Percentiles rank a stretch among this genome's conserved stretches.
Conservation (phyloP, 257 asterid genomes). For the Fraxinus pennsylvanica region DNA sequence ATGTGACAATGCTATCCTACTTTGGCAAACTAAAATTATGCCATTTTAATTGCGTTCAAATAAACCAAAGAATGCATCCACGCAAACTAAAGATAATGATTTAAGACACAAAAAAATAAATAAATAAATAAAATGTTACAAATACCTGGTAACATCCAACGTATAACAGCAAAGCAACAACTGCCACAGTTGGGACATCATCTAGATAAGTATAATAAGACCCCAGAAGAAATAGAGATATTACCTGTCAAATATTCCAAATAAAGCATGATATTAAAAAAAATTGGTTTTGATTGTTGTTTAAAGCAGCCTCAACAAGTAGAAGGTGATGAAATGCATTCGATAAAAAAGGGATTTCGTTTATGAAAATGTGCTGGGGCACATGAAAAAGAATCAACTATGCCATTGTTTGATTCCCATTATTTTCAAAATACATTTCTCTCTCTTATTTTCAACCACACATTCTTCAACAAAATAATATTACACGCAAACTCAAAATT, state of each 20-base stretch:
- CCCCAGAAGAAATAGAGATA: slow-evolving; percentile 86
- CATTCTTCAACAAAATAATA: too few species aligned
- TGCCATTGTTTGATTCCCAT: too few species aligned
- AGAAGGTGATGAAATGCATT: background rate
- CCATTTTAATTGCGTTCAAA: background rate
- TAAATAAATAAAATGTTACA: background rate
- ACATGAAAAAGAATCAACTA: background rate
- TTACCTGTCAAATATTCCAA: slow-evolving; percentile 56
- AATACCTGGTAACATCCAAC: slow-evolving; percentile 97
- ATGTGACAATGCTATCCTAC: background rate
- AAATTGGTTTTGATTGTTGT: background rate
- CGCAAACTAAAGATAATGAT: background rate
- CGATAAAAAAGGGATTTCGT: background rate
- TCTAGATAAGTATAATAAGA: slow-evolving; percentile 78
- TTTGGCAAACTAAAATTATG: slow-evolving; percentile 11
- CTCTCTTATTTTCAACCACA: too few species aligned
- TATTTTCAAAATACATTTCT: too few species aligned
- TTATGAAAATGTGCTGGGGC: background rate
- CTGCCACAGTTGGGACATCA: slow-evolving; percentile 73
- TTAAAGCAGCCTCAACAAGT: background rate
- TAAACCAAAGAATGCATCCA: slow-evolving; percentile 4
- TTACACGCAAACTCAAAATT: too few species aligned
- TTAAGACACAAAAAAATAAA: background rate
- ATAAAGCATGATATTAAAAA: slow-evolving; percentile 19
- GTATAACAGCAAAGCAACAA: slow-evolving; percentile 76